phyloP scores from a whole-genome alignment of 345 rosid species.

The Euphorbia peplus region DNA sequence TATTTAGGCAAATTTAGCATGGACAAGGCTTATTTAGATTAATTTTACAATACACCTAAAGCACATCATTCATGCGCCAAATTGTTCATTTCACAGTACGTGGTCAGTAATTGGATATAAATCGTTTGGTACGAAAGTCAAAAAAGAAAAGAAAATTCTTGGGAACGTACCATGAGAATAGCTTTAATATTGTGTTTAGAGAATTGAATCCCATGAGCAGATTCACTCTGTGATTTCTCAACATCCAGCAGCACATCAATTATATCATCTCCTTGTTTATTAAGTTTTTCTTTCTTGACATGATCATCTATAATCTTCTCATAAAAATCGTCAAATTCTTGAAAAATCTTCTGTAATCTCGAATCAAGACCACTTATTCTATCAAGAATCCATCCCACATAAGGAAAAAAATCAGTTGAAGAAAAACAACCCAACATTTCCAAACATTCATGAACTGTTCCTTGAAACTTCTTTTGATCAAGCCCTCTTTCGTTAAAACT shows the following conservation, averaged over 20 bases:
- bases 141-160: too few relatives aligned
- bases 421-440: not conserved
- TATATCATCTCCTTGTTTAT: constrained; percentile 18
- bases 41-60: too few relatives aligned
- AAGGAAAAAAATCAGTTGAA: constrained; percentile 5
- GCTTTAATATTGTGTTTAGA: constrained; percentile 27
- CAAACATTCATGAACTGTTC: not conserved
- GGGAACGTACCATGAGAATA: constrained; percentile 20
- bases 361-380: not conserved
- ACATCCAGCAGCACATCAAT: constrained; percentile 26
- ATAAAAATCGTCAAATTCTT: constrained; percentile 36
- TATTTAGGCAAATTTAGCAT: too few relatives aligned
- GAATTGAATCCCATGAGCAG: not conserved
- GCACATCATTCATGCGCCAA: too few relatives aligned
- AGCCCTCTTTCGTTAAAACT: constrained; percentile 6
- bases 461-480: not conserved
- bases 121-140: too few relatives aligned
- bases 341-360: constrained; percentile 22
- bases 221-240: constrained; percentile 7
- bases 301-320: constrained; percentile 39
- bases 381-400: constrained; percentile 11
- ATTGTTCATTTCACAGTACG: too few relatives aligned
- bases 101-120: too few relatives aligned
- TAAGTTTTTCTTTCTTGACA: constrained; percentile 15
- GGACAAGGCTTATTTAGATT: too few relatives aligned